Evolutionary conservation across 352 stramenopile genomes (phyloP).

Genomic region (Phytophthora uliginosa): DNA sequence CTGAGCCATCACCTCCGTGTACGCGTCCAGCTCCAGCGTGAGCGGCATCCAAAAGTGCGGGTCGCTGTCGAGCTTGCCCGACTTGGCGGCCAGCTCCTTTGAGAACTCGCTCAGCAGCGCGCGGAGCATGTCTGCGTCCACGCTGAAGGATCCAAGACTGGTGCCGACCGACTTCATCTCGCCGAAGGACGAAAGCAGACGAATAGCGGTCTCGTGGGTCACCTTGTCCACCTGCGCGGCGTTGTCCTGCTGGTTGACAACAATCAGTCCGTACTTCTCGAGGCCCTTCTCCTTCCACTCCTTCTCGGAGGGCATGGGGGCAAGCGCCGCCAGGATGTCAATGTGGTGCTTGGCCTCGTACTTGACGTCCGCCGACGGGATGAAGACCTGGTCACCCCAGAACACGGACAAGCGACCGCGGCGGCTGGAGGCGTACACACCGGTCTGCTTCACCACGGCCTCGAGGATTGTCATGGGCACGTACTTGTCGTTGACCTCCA

Average conservation of each 20-base stretch:
- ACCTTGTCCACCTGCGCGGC: slow-evolving; percentile 98
- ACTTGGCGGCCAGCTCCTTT: slow-evolving; percentile 91
- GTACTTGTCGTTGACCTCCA: slow-evolving; percentile 87
- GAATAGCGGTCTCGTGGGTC: slow-evolving; percentile 95
- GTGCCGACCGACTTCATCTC: slow-evolving; percentile 97
- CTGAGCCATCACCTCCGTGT: slow-evolving; percentile 96
- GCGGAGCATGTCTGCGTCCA: slow-evolving; percentile 93
- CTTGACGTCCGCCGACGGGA: slow-evolving; percentile 94
- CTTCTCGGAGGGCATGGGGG: slow-evolving; percentile 92
- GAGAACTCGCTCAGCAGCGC: slow-evolving; percentile 95
- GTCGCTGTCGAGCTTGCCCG: slow-evolving; percentile 97
- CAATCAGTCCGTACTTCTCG: slow-evolving; percentile 99
- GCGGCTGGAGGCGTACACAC: slow-evolving; percentile 96
- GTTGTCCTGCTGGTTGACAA: slow-evolving; percentile 94
- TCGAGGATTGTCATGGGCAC: slow-evolving; percentile 98
- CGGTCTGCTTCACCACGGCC: slow-evolving; percentile 98
- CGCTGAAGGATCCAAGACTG: slow-evolving; percentile 97
- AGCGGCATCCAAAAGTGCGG: slow-evolving; percentile 99
- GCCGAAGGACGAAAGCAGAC: slow-evolving; percentile 94
- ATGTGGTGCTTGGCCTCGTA: slow-evolving; percentile 97
- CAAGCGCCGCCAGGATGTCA: slow-evolving; percentile 97
- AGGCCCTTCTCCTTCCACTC: slow-evolving; percentile 97
- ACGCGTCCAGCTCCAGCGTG: slow-evolving; percentile 94
- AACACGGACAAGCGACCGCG: slow-evolving; percentile 97
- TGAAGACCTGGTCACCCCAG: slow-evolving; percentile 99